Evolutionary conservation across 306 rosid genomes (phyloP), one percentile per base, ranked within the genome.

Genomic region (Casuarina glauca): DNA sequence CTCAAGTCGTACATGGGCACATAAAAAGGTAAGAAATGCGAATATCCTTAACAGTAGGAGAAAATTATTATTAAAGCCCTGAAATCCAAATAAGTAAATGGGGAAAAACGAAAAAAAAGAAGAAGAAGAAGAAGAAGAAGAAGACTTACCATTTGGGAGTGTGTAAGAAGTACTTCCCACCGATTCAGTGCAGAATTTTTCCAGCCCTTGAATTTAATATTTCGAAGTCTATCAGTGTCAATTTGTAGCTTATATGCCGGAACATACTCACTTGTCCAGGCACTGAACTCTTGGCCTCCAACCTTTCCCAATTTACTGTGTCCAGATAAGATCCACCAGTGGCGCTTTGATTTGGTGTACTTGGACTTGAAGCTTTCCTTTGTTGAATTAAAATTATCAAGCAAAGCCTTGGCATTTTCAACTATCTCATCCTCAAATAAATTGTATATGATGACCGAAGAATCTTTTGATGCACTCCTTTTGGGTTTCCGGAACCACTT

Each of bases 91-190:
- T 39, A 70, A 72, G 70, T 75, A 80, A 87, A 85, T 85, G 77
- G 86, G 74, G 84, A 82, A 80, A 26, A 26, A 26, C 1, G 32
- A 26, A 26, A 26, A 26, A 26, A 26, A 26, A 26, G 32, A 26
- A 26, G 32, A 26, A 26, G 32, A 26, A 26, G 32, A 26, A 26
- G 32, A 26, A 26, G 32, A 26, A 26, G 32, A 26, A 26, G 32
- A 26, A 46, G 53, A 72, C 76, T 52, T 92, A 94, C 98, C 98
- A 92, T 90, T 87, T 94, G 98, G 76, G 97, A 88, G 91, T 94
- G 96, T 76, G 98, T 92, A 88, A 90, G 86, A 83, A 90, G 87
- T 69, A 89, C 95, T 83, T 92, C 98, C 97, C 92, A 89, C 84
- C 75, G 84, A 86, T 88, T 88, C 73, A 84, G 89, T 35, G 81